These are phyloP conservation scores for Eucalyptus erythrocorys DNA, from an alignment of 345 rosid species.

Conservation along the genomic window DNA sequence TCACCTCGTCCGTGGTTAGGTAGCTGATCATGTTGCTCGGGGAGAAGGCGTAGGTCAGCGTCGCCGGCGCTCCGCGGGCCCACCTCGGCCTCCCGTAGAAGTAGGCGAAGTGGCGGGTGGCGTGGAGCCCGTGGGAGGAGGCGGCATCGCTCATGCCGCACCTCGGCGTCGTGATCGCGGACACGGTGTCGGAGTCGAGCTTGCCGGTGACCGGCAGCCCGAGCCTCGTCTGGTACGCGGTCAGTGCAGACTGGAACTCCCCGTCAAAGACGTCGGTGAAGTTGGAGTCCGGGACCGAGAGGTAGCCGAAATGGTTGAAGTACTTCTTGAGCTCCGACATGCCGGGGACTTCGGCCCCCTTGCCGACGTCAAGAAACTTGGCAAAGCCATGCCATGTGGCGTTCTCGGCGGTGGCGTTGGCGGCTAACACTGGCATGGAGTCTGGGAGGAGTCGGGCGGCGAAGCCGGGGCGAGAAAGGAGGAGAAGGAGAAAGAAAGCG, in stretches of 20 bases:
- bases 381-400: conserved; percentile 67
- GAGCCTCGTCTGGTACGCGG: conserved; percentile 42
- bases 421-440: conserved; percentile 13
- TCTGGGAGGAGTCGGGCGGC: conserved; percentile 36
- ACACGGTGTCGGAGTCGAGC: conserved; percentile 54
- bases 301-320: conserved; percentile 78
- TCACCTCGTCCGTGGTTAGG: conserved; percentile 27
- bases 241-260: conserved; percentile 39
- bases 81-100: conserved; percentile 73
- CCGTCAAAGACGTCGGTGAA: conserved; percentile 56
- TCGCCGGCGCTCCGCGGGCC: conserved; percentile 27
- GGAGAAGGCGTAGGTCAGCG: conserved; percentile 62
- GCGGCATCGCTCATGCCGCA: conserved; percentile 63
- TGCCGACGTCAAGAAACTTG: conserved; percentile 53
- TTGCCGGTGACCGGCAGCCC: conserved; percentile 59
- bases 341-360: conserved; percentile 61
- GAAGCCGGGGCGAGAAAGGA: conserved; percentile 9
- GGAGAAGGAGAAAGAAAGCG: conserved; percentile 1
- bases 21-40: conserved; percentile 35
- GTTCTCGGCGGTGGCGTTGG: conserved; percentile 7
- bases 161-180: conserved; percentile 53
- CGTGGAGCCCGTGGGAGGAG: not conserved
- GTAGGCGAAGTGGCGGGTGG: conserved; percentile 45
- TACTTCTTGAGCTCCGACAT: conserved; percentile 79
- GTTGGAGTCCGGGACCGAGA: conserved; percentile 9